Base-by-base conservation (phyloP, 2,329 filamentous ascomycete genomes). In the Cadophora malorum region DNA sequence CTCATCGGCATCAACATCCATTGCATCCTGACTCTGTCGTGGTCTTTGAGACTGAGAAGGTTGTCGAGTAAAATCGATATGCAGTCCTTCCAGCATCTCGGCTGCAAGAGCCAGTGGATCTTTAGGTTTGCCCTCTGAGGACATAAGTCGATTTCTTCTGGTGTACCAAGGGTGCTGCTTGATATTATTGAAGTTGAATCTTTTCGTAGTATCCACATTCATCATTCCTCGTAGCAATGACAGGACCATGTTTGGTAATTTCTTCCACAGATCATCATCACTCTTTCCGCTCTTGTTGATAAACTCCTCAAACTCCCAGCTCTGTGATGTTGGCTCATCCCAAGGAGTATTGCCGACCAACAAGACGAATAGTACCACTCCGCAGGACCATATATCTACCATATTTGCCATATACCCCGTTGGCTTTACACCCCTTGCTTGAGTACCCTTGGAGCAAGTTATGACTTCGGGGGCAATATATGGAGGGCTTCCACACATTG, bases 381-480 rank as follows among this genome's bases (percentile, higher is more conserved):
- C 96, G 75, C 94, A 97, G 19, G 94, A 97, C 96, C 96, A 99
- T 66, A 99, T 90, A 77, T 99, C 96, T 47, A 93, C 92, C 52
- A 93, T 81, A 70, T 97, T 93, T 8, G 94, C 90, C 35, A 86
- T 85, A 76, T 95, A 95, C 31, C 85, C 91, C 88, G 59, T 78
- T 75, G 61, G 83, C 82, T 63, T 85, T 80, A 47, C 84, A 78
- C 59, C 78, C 81, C 76, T 83, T 84, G 68, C 84, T 81, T 53
- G 75, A 73, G 68, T 81, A 78, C 33, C 83, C 80, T 68, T 76
- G 4, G 74, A 74, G 74, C 83, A 91, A 68, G 80, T 82, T 31
- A 91, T 82, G 33, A 99, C 96, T 80, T 99, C 96, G 0, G 96
- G 96, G 0, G 96, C 96, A 76, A 99, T 97, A 76, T 99, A 99